Evolutionary conservation across 352 stramenopile genomes (phyloP).

Genomic region (Phytophthora europaea): DNA sequence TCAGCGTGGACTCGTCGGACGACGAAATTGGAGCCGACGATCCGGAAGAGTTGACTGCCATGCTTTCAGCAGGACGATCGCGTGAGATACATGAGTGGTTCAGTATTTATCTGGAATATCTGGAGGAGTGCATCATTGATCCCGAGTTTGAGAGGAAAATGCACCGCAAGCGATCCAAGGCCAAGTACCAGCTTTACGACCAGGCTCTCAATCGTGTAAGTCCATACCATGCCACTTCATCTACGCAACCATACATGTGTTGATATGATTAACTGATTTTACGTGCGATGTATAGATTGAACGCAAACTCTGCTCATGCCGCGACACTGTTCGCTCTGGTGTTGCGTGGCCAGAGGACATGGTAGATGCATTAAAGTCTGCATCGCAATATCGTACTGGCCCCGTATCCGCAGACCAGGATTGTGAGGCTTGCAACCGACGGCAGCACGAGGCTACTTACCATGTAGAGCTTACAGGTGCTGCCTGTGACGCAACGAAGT

Average conservation of each 20-base stretch:
- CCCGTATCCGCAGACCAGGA: constrained; percentile 46
- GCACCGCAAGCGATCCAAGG: constrained; percentile 41
- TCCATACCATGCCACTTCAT: constrained; percentile 1
- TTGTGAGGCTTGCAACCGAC: constrained; percentile 83
- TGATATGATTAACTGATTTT: background rate
- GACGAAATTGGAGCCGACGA: constrained; percentile 58
- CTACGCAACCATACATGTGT: background rate
- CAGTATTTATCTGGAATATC: constrained; percentile 83
- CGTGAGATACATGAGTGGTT: constrained; percentile 86
- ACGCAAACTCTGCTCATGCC: constrained; percentile 72
- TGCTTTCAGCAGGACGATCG: constrained; percentile 53
- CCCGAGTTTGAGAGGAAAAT: constrained; percentile 71
- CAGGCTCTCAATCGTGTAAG: constrained; percentile 73
- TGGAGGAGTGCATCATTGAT: constrained; percentile 80
- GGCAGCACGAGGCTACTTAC: constrained; percentile 70
- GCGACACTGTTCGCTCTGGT: constrained; percentile 72
- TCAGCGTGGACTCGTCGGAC: constrained; percentile 63
- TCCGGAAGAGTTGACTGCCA: constrained; percentile 47
- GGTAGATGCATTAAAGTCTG: constrained; percentile 58
- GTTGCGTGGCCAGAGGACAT: constrained; percentile 80
- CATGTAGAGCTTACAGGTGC: constrained; percentile 69
- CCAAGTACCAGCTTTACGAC: constrained; percentile 59
- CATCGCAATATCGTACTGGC: constrained; percentile 51
- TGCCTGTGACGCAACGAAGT: constrained; percentile 64
- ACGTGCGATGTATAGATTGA: constrained; percentile 62